Conservation (phyloP, 306 rosid species). For the Castanea mollissima region DNA sequence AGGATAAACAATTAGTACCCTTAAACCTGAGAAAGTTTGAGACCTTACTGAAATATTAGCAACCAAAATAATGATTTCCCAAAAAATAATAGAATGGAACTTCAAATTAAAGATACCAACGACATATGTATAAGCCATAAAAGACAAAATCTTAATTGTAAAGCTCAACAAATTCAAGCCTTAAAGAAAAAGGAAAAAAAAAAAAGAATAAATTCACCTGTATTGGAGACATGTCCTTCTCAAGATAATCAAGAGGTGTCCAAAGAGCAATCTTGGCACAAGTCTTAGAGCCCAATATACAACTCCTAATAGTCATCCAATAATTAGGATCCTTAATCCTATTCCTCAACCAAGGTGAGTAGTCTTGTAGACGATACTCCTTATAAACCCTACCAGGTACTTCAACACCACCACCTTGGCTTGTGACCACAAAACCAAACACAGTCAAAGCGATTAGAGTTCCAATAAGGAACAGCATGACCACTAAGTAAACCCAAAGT, state of each 20-base stretch:
- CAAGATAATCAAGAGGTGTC: slow-evolving; percentile 77
- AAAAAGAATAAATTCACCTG: slow-evolving; percentile 48
- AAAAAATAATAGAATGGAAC: background rate
- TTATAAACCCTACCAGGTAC: slow-evolving; percentile 71
- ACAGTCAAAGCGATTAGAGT: slow-evolving; percentile 60
- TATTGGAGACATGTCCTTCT: slow-evolving; percentile 70
- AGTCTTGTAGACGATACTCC: slow-evolving; percentile 56
- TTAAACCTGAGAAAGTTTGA: too few relatives aligned
- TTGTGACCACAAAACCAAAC: slow-evolving; percentile 76
- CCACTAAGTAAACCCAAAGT: slow-evolving; percentile 78
- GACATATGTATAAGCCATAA: too few relatives aligned
- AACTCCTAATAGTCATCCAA: slow-evolving; percentile 68
- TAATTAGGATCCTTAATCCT: slow-evolving; percentile 60
- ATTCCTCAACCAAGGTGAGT: slow-evolving; percentile 77
- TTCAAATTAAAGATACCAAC: too few relatives aligned
- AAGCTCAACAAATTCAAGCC: background rate
- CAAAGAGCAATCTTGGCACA: slow-evolving; percentile 57
- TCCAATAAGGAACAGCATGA: slow-evolving; percentile 75
- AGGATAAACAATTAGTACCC: too few relatives aligned
- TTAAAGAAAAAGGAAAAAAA: background rate
- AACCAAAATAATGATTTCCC: background rate
- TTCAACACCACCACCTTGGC: slow-evolving; percentile 67
- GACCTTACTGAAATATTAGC: too few relatives aligned
- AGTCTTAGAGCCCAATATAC: slow-evolving; percentile 79
- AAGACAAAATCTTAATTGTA: background rate